Conservation (phyloP, 257 asterid genomes). For the Nicotiana attenuata region DNA sequence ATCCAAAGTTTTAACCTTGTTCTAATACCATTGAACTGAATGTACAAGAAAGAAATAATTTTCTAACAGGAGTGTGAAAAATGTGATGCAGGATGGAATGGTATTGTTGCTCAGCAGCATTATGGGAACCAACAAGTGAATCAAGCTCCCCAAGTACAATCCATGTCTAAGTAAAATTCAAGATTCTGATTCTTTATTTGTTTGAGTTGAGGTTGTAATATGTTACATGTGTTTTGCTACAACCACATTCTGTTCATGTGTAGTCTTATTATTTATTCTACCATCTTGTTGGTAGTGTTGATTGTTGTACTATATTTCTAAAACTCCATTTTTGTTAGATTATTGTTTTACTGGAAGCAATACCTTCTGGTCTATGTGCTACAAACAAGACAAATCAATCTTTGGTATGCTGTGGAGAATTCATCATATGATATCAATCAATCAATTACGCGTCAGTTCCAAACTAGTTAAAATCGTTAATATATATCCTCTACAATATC, state of each 20-base stretch:
- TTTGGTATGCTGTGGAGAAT: not conserved
- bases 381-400: not conserved
- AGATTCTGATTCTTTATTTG: not conserved
- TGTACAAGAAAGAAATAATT: not conserved
- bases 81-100: slow-evolving; percentile 43
- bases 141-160: slow-evolving; percentile 34
- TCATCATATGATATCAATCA: no score
- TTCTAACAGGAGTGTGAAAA: not conserved
- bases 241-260: not conserved
- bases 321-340: not conserved
- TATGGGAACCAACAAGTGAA: slow-evolving; percentile 19
- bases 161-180: slow-evolving; percentile 31
- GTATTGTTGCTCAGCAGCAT: slow-evolving; percentile 33
- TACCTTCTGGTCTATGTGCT: not conserved
- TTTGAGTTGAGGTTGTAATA: not conserved
- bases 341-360: not conserved
- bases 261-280: not conserved
- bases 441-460: no score
- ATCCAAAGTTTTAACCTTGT: not conserved
- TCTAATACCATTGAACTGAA: not conserved
- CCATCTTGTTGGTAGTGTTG: not conserved
- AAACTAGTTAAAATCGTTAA: no score
- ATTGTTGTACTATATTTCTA: not conserved
- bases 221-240: not conserved
- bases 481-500: not conserved